Evolutionary conservation across 331 rosid genomes (phyloP).

Genomic region (Rosa hybrid): DNA sequence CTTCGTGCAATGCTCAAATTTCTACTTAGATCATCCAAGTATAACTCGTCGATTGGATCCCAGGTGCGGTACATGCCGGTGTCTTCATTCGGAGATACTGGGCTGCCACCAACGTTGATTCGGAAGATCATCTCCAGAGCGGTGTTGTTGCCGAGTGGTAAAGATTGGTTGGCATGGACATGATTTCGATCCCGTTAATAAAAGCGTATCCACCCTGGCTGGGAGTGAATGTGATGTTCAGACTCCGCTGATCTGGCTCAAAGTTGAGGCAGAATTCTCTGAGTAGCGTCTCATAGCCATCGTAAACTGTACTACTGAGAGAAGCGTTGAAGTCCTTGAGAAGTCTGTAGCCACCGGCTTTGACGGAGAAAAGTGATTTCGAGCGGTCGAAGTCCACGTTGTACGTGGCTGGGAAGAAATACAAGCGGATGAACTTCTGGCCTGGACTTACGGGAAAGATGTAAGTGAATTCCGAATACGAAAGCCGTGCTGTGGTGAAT

Average conservation of each 20-base stretch:
- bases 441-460: neutral
- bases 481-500: slow-evolving; percentile 21
- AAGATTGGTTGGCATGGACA: slow-evolving; percentile 48
- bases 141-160: slow-evolving; percentile 31
- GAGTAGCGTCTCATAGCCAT: fast-evolving
- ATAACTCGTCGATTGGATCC: fast-evolving
- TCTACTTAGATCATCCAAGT: neutral
- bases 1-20: fast-evolving
- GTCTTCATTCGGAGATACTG: neutral
- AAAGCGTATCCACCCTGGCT: slow-evolving; percentile 25
- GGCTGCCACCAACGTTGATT: slow-evolving; percentile 26
- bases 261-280: slow-evolving; percentile 25
- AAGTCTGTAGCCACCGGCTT: slow-evolving; percentile 9
- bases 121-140: slow-evolving; percentile 46
- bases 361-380: slow-evolving; percentile 31
- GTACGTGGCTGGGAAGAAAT: slow-evolving; percentile 9
- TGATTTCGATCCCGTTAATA: slow-evolving; percentile 39
- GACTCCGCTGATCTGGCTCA: neutral
- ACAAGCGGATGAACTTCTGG: slow-evolving; percentile 26
- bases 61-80: no score
- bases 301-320: neutral
- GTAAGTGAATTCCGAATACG: slow-evolving; percentile 21
- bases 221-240: slow-evolving; percentile 29
- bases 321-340: slow-evolving; percentile 32
- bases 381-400: neutral